phyloP scores from a whole-genome alignment of 2,329 filamentous ascomycete genomes.

The Pestalotiopsis fici region DNA sequence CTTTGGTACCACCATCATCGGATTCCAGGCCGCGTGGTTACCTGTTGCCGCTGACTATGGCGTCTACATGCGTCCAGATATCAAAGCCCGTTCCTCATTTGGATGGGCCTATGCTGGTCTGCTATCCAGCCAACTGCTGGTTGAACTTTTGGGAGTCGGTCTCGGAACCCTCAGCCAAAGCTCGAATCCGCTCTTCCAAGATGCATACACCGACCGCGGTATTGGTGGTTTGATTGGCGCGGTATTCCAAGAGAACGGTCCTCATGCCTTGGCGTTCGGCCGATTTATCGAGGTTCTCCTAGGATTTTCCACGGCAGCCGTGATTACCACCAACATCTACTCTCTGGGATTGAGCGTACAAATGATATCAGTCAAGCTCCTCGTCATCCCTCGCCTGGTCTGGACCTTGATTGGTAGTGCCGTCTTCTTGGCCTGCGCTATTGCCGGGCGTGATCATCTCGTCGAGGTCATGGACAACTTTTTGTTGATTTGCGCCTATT shows the following conservation, averaged over 20 bases:
- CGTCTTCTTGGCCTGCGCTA: background rate
- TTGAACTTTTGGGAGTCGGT: background rate
- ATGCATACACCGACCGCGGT: background rate
- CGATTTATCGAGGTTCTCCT: background rate
- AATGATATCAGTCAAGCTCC: background rate
- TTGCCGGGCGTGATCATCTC: background rate
- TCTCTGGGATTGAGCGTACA: background rate
- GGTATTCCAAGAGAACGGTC: background rate
- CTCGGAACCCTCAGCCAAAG: background rate
- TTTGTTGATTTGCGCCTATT: background rate
- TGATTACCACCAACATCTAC: background rate
- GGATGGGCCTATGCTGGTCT: background rate
- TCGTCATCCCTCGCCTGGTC: background rate
- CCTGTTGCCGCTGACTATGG: background rate
- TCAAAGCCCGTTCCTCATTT: background rate
- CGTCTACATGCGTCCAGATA: background rate
- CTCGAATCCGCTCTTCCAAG: background rate
- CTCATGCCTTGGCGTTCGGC: background rate
- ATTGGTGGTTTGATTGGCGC: background rate
- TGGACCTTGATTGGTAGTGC: background rate
- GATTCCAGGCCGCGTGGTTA: background rate
- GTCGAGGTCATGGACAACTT: background rate
- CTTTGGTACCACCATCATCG: background rate
- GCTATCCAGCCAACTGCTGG: background rate
- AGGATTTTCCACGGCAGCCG: background rate